Base-by-base conservation (phyloP, 768 basidiomycete species). In the Rhodotorula sphaerocarpa region DNA sequence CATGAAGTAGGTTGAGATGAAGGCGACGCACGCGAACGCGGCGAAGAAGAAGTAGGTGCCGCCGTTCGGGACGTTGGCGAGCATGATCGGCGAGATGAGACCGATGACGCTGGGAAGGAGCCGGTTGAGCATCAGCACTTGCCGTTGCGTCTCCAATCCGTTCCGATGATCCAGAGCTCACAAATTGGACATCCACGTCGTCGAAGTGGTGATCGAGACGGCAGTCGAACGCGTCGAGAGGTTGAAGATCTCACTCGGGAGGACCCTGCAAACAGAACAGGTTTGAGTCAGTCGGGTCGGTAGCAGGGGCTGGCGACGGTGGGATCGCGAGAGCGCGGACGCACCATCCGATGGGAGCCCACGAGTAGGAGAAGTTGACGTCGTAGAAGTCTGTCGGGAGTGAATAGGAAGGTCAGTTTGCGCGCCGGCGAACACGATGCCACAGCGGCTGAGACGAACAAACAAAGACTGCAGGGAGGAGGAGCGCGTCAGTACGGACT, bases 171-270 rank as follows among this genome's bases (percentile, higher is more conserved):
- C 36, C 10, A 39, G n/a, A n/a, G n/a, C 36, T 39, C 36, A 39
- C 36, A 66, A 66, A 53, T 66, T 66, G 53, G 36, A 21, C 59
- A 66, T 61, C 64, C 64, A 66, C 3, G 58, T 66, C n/a, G 34
- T 46, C 23, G 54, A 55, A 15, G 59, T 61, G 23, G 64, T 61
- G 54, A 66, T 50, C 9, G 59, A 57, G 16, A 42, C 42, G 5
- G 34, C 64, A 14, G 53, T 47, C 10, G 53, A 36, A 10, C 58
- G 41, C 30, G 42, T 43, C 25, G 42, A 18, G 9, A 59, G 50
- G 36, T 30, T 41, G 50, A 59, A 59, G 42, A 59, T 52, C 28
- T 59, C 58, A 15, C 11, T 16, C 21, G 58, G 58, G 21, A 59
- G 36, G 16, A 59, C 50, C 58, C n/a, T n/a, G n/a, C n/a, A n/a